Conservation (phyloP, 2,329 filamentous ascomycete species). For the Colletotrichum sp. region DNA sequence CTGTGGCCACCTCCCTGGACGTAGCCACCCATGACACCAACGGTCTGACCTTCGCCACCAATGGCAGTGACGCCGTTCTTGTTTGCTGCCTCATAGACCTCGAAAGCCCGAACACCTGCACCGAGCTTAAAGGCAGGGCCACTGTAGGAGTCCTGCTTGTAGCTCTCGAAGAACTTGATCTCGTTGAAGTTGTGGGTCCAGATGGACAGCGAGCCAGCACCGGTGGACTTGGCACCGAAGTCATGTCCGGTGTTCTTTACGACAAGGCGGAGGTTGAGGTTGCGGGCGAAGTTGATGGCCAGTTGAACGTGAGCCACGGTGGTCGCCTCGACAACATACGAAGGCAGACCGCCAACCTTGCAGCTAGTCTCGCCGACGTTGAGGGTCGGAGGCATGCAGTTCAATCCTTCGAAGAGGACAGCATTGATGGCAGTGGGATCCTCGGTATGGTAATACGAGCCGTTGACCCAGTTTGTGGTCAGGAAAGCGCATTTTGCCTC, state of each 20-base stretch:
- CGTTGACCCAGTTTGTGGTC: constrained; percentile 31
- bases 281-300: constrained; percentile 45
- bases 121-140: constrained; percentile 31
- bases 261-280: constrained; percentile 45
- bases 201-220: constrained; percentile 56
- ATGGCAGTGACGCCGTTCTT: constrained; percentile 54
- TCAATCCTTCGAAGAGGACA: constrained; percentile 30
- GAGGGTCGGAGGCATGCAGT: constrained; percentile 27
- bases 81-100: constrained; percentile 52
- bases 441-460: constrained; percentile 28
- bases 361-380: constrained; percentile 15
- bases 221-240: constrained; percentile 48
- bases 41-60: constrained; percentile 58
- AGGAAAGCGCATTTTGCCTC: constrained; percentile 33
- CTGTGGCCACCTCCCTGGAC: constrained; percentile 67
- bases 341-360: constrained; percentile 15
- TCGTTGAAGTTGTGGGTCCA: constrained; percentile 58
- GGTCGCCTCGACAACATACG: constrained; percentile 40
- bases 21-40: constrained; percentile 66
- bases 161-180: constrained; percentile 15
- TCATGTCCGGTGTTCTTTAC: constrained; percentile 50
- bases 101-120: constrained; percentile 56
- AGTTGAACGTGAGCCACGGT: constrained; percentile 36
- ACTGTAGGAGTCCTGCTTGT: constrained; percentile 18
- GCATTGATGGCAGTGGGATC: constrained; percentile 31